Evolutionary conservation across 2,329 filamentous ascomycete genomes (phyloP).

Genomic region (Periconia digitata): DNA sequence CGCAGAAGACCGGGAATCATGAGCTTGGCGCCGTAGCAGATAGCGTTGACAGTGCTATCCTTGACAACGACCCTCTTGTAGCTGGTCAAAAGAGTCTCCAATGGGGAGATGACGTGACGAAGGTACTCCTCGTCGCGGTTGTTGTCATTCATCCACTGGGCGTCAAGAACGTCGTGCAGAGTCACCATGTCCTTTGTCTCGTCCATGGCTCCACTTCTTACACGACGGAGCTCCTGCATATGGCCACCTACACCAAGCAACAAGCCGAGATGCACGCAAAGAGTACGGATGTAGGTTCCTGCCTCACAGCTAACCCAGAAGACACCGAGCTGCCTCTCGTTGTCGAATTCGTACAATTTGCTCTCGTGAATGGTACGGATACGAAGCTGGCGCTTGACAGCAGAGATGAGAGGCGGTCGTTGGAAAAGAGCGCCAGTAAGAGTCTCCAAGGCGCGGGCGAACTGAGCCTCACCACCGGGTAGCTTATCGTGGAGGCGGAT

Average conservation of each 20-base stretch:
- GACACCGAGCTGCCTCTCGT: constrained; percentile 93
- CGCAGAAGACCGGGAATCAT: constrained; percentile 96
- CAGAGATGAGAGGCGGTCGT: constrained; percentile 93
- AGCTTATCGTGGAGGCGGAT: constrained; percentile 95
- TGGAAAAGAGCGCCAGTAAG: constrained; percentile 97
- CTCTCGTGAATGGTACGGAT: constrained; percentile 98
- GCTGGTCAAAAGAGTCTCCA: constrained; percentile 86
- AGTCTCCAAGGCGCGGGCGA: constrained; percentile 90
- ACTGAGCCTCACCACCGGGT: constrained; percentile 88
- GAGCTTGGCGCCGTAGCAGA: constrained; percentile 97
- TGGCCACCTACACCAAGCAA: constrained; percentile 83
- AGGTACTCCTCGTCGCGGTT: constrained; percentile 92
- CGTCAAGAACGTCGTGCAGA: constrained; percentile 91
- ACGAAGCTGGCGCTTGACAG: constrained; percentile 97
- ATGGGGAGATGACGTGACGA: constrained; percentile 84
- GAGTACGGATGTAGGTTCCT: constrained; percentile 96
- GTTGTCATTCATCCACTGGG: constrained; percentile 95
- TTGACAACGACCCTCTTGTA: constrained; percentile 99
- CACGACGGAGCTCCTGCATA: constrained; percentile 97
- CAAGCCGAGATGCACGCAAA: constrained; percentile 89
- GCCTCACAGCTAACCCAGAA: constrained; percentile 99
- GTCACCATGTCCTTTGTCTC: constrained; percentile 89
- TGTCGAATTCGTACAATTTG: constrained; percentile 95
- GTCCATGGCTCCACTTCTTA: constrained; percentile 92
- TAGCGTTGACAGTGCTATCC: constrained; percentile 93